Evolutionary conservation across 371 early-diverging fungal genomes (phyloP), one percentile per base, ranked within the genome.

Genomic region (Capniomyces stellatus): DNA sequence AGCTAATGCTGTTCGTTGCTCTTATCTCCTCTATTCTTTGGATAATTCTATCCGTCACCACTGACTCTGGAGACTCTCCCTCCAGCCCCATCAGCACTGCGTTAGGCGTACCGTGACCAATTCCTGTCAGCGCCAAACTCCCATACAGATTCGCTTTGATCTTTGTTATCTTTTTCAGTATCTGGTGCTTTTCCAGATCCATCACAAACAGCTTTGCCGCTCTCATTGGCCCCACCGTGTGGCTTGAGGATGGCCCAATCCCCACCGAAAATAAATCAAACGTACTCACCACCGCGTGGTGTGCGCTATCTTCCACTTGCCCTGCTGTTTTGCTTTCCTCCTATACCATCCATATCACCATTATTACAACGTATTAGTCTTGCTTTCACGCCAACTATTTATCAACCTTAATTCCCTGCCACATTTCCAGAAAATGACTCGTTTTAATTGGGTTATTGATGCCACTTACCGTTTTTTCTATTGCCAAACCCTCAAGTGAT

Each of bases 181-280:
- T 40, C 13, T 15, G 13, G 19, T 79, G 79, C 23, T 78, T 72
- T 21, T 66, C 70, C 43, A 92, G 63, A 57, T 92, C 91, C 55
- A 77, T 76, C 35, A 90, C 75, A 70, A 94, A 94, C 54, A 89
- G 89, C 66, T 85, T 87, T 23, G 90, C 90, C 15, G 95, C 92
- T 29, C 95, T 79, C 92, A 94, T 92, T 2, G 95, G 95, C 18
- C 95, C 95, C 18, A 92, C 92, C 0, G 87, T 87, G 60, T 86
- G 85, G 44, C 86, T 77, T 31, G 87, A 87, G 21, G 87, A 87
- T 1, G 95, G 95, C 0, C 95, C 95, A 19, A 94, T 84, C 29
- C 95, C 92, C 51, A 94, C 90, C 22, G 89, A 88, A 62, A 91
- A 94, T 57, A 94, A 62, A 73, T 94, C 92, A 73, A 94, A 94